A percentile compares a stretch with the other conserved stretches of the same genome.
These are phyloP conservation scores for Pycnococcus provasolii DNA, from an alignment of 139 green algal genomes.

Conservation along the genomic window DNA sequence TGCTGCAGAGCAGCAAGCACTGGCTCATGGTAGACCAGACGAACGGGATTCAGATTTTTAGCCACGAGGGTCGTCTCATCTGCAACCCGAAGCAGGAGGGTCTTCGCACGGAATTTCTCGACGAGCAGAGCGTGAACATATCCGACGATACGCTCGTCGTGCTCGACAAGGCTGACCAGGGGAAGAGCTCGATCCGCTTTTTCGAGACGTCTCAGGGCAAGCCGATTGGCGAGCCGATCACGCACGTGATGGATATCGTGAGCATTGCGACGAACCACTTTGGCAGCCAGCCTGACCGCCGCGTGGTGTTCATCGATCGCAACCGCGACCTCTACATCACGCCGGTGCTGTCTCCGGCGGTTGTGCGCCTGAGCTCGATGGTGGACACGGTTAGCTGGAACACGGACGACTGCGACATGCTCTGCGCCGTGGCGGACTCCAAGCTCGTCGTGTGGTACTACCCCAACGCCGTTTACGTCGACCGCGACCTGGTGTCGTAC, in stretches of 20 bases:
- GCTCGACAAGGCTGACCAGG: slow-evolving; percentile 33
- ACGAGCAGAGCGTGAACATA: slow-evolving; percentile 39
- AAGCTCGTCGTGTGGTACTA: slow-evolving; percentile 60
- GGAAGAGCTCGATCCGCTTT: slow-evolving; percentile 37
- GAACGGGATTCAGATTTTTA: slow-evolving; percentile 48
- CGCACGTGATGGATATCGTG: slow-evolving; percentile 44
- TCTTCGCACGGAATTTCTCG: slow-evolving; percentile 50
- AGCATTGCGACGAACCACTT: slow-evolving; percentile 48
- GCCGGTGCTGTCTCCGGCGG: slow-evolving; percentile 18
- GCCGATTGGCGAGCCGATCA: slow-evolving; percentile 36
- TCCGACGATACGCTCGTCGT: slow-evolving; percentile 57
- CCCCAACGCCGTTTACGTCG: slow-evolving; percentile 49
- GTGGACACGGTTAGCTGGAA: slow-evolving; percentile 53
- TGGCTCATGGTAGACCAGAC: slow-evolving; percentile 51
- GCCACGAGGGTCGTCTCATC: slow-evolving; percentile 56
- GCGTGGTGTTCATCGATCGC: slow-evolving; percentile 55
- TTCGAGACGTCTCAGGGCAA: slow-evolving; percentile 54
- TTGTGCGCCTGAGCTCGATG: slow-evolving; percentile 56
- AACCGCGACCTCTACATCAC: slow-evolving; percentile 62
- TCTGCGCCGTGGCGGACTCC: slow-evolving; percentile 51
- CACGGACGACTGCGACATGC: slow-evolving; percentile 43
- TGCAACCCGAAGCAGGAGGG: slow-evolving; percentile 54
- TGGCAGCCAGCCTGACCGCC: slow-evolving; percentile 33
- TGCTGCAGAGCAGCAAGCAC: slow-evolving; percentile 44
- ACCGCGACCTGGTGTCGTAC: slow-evolving; percentile 48